Conservation (phyloP, 148 eudicot genomes). For the Heliamphora exappendiculata region DNA sequence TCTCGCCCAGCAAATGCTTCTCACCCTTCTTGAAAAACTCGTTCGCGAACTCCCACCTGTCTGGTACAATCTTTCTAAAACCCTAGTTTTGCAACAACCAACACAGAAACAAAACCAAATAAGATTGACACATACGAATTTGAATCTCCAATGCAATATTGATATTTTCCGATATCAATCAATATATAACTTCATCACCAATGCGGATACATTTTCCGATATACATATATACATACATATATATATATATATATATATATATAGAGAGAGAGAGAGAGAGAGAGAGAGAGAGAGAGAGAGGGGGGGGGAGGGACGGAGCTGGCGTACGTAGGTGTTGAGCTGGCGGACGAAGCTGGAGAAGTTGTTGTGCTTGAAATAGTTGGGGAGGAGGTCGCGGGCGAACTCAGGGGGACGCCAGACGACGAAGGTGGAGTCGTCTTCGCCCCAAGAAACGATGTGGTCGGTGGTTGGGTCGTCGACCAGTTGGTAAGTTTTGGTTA, state of each 20-base stretch:
- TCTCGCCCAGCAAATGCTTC: constrained; percentile 77
- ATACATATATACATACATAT: not conserved
- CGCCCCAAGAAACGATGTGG: constrained; percentile 88
- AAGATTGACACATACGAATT: not conserved
- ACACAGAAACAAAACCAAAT: not conserved
- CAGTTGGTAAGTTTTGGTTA: constrained; percentile 57
- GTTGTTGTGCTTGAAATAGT: constrained; percentile 70
- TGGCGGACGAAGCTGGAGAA: constrained; percentile 73
- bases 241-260: not conserved
- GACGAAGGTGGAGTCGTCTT: constrained; percentile 69
- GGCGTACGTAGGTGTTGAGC: constrained; percentile 61
- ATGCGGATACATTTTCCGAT: not conserved
- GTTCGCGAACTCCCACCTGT: constrained; percentile 85
- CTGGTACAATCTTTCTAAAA: constrained; percentile 83
- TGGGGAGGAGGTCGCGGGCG: constrained; percentile 75
- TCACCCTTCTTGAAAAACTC: constrained; percentile 84
- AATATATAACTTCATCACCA: not conserved
- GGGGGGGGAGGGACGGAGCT: no score
- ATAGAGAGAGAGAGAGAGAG: not conserved
- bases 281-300: not conserved
- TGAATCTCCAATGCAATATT: no score
- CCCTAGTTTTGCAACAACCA: constrained; percentile 36
- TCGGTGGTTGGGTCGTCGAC: constrained; percentile 64
- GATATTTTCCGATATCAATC: not conserved
- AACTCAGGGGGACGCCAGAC: constrained; percentile 95